These are phyloP conservation scores for Melampsora larici-populina DNA, from an alignment of 1,284 basidiomycete species.

Conservation along the genomic window DNA sequence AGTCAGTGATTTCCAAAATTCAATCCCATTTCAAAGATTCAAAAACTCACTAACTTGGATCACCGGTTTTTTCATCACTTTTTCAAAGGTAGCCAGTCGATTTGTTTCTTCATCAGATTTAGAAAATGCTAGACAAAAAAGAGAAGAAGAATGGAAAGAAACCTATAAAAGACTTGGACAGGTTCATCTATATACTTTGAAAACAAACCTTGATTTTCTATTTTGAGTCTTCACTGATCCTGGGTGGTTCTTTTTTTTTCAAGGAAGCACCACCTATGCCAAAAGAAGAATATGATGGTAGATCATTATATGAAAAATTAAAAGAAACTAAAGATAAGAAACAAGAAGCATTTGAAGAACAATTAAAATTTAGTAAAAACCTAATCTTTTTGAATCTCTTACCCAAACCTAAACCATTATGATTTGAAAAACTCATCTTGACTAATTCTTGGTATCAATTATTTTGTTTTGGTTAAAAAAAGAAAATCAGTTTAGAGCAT, in stretches of 20 bases:
- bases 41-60: too few relatives aligned
- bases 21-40: too few relatives aligned
- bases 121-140: constrained; percentile 17
- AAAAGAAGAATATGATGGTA: constrained; percentile 40
- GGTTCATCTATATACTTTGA: neutral
- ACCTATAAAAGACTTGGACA: constrained; percentile 38
- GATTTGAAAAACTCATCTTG: neutral
- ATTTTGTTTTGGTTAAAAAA: neutral
- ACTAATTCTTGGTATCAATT: too few relatives aligned
- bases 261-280: constrained; percentile 42
- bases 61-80: too few relatives aligned
- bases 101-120: constrained; percentile 41
- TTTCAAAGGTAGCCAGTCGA: constrained; percentile 42
- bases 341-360: constrained; percentile 43
- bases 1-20: neutral
- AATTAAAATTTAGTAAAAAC: constrained; percentile 39
- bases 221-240: too few relatives aligned
- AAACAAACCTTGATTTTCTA: too few relatives aligned
- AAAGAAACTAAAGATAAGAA: constrained; percentile 42
- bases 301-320: constrained; percentile 42
- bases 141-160: constrained; percentile 43
- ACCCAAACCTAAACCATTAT: too few relatives aligned
- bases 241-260: neutral
- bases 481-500: constrained; percentile 43
- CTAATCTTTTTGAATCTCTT: neutral